These are phyloP conservation scores for Arbutus unedo DNA, from an alignment of 148 eudicot genomes.

Conservation along the genomic window DNA sequence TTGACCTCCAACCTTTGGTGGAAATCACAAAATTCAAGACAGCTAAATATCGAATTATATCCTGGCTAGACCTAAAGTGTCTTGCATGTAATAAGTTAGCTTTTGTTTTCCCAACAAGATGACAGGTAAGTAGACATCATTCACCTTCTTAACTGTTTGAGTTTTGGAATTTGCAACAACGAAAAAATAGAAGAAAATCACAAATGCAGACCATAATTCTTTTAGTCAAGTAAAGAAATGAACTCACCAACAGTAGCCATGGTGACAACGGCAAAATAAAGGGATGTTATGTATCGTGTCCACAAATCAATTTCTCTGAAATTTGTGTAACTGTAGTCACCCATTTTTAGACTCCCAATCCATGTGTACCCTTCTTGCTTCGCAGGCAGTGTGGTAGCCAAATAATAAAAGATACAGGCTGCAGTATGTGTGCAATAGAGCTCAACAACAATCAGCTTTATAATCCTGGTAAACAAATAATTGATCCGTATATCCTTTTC, in stretches of 20 bases:
- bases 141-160: not conserved
- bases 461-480: slow-evolving; percentile 68
- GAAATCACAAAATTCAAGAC: not conserved
- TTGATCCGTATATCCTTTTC: slow-evolving; percentile 97
- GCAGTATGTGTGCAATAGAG: slow-evolving; percentile 96
- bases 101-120: not conserved
- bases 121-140: not conserved
- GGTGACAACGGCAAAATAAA: slow-evolving; percentile 90
- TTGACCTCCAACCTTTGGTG: not conserved
- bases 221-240: slow-evolving; percentile 9
- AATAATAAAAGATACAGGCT: slow-evolving; percentile 89
- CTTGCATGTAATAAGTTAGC: not conserved
- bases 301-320: slow-evolving; percentile 80
- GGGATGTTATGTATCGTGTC: slow-evolving; percentile 71
- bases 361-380: slow-evolving; percentile 86
- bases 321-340: slow-evolving; percentile 69
- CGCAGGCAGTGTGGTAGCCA: slow-evolving; percentile 81
- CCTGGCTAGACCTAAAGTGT: not conserved
- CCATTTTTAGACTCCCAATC: slow-evolving; percentile 89
- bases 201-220: not conserved
- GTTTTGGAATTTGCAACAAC: not conserved
- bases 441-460: slow-evolving; percentile 81
- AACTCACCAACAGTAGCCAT: slow-evolving; percentile 95
- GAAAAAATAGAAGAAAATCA: not conserved
- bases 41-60: not conserved